Conservation (phyloP, 495 filamentous ascomycete genomes). For the Penicillium goetzii region DNA sequence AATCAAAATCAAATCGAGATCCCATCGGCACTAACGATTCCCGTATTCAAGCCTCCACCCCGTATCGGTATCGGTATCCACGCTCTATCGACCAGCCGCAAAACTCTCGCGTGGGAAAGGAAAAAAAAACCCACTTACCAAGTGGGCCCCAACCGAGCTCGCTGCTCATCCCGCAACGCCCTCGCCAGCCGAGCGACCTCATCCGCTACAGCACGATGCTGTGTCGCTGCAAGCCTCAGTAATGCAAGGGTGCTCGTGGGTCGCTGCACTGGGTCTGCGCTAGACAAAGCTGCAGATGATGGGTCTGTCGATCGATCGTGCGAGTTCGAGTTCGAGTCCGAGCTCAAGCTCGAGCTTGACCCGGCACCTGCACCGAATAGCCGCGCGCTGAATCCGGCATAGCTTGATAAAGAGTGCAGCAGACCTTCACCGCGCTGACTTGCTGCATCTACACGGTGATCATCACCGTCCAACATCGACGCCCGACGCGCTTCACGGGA, state of each 20-base stretch:
- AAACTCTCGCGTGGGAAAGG: not conserved
- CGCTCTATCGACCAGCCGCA: not conserved
- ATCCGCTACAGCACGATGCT: constrained; percentile 30
- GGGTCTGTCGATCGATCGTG: not conserved
- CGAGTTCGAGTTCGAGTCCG: not conserved
- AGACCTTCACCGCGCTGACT: constrained; percentile 14
- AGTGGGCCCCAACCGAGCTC: constrained; percentile 16
- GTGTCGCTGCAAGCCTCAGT: constrained; percentile 28
- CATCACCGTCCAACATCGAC: constrained; percentile 6
- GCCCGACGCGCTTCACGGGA: constrained; percentile 30
- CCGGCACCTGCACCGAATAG: constrained; percentile 15
- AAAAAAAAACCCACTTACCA: constrained; percentile 12
- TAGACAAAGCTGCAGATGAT: not conserved
- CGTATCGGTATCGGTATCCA: not conserved
- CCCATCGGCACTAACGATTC: not conserved
- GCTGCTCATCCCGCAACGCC: constrained; percentile 24
- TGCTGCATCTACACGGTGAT: not conserved
- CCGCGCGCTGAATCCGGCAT: constrained; percentile 20
- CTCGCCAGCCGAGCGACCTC: constrained; percentile 25
- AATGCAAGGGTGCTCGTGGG: constrained; percentile 24
- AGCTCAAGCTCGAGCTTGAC: not conserved
- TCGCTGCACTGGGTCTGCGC: not conserved
- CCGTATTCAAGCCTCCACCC: not conserved
- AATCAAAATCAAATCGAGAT: not conserved
- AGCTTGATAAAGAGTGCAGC: constrained; percentile 25